Conservation (phyloP, 139 green algal genomes). For the Raphidocelis subcapitata region DNA sequence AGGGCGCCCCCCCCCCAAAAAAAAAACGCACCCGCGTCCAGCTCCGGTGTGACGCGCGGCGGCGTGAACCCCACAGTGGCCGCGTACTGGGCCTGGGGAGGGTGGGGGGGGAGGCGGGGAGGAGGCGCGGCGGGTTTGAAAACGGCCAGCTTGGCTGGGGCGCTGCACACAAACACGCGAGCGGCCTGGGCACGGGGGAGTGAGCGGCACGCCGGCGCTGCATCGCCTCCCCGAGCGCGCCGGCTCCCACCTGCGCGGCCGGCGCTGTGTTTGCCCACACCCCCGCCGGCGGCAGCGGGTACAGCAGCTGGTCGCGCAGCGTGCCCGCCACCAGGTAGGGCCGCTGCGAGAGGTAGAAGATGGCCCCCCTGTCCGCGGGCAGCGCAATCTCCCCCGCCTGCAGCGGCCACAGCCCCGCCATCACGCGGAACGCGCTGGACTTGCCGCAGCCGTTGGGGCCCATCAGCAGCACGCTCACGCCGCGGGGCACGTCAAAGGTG, state of each 20-base stretch:
- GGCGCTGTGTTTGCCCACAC: constrained; percentile 51
- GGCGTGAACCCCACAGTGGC: not conserved
- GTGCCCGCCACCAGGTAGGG: constrained; percentile 83
- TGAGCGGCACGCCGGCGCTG: no score
- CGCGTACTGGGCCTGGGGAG: no score
- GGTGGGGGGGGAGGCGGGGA: no score
- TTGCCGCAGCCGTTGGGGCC: constrained; percentile 92
- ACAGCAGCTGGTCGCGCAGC: constrained; percentile 89
- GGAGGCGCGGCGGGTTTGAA: no score
- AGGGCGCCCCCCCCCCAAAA: no score
- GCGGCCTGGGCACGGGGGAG: no score
- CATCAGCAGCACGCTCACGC: constrained; percentile 81
- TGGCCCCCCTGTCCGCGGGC: constrained; percentile 38
- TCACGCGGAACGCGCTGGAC: constrained; percentile 65
- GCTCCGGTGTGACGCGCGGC: constrained; percentile 9
- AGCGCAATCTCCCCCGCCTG: constrained; percentile 54
- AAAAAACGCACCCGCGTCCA: constrained; percentile 18
- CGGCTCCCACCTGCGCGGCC: constrained; percentile 3
- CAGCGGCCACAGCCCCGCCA: constrained; percentile 89
- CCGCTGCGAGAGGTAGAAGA: constrained; percentile 90
- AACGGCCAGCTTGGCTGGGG: no score
- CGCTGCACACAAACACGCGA: no score
- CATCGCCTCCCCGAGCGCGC: no score
- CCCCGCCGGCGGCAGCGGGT: constrained; percentile 71
- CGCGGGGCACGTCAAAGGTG: constrained; percentile 68